Evolutionary conservation across 805 yeast genomes (phyloP).

Genomic region (Candida peoriensis): DNA sequence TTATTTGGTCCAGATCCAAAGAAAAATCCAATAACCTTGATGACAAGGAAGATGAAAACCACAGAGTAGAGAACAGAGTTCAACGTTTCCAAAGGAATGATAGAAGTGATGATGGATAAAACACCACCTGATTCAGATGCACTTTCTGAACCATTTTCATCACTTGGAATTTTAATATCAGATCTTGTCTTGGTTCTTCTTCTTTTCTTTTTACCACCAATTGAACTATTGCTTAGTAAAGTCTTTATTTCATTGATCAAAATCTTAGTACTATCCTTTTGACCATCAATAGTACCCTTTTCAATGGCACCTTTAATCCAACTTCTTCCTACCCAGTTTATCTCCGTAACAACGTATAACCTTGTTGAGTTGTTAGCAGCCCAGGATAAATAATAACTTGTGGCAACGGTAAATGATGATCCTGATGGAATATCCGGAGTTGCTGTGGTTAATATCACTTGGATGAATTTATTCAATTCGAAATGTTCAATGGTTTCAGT

Average conservation of each 20-base stretch:
- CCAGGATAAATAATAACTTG: conserved; percentile 63
- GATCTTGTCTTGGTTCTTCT: conserved; percentile 11
- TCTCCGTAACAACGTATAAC: conserved; percentile 48
- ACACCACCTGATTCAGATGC: neutral
- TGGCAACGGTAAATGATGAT: conserved; percentile 55
- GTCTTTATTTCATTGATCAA: conserved; percentile 38
- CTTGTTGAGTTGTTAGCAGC: conserved; percentile 47
- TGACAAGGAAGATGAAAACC: neutral
- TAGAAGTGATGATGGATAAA: neutral
- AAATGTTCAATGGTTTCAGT: conserved; percentile 54
- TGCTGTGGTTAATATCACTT: conserved; percentile 53
- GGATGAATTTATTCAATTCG: conserved; percentile 52
- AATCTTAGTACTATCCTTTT: conserved; percentile 47
- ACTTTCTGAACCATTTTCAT: neutral
- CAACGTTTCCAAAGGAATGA: neutral
- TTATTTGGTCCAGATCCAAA: neutral
- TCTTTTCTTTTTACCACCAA: conserved; percentile 12
- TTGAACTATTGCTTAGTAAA: conserved; percentile 20
- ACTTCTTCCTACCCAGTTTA: conserved; percentile 70
- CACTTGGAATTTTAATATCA: neutral
- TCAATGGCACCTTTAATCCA: conserved; percentile 77
- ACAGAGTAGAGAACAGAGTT: neutral
- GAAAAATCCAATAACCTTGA: neutral
- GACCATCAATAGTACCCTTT: conserved; percentile 72
- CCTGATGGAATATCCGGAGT: conserved; percentile 98